Evolutionary conservation across 371 early-diverging fungal species (phyloP), one percentile per base, ranked within the genome.

Genomic region (Smittium culicis): DNA sequence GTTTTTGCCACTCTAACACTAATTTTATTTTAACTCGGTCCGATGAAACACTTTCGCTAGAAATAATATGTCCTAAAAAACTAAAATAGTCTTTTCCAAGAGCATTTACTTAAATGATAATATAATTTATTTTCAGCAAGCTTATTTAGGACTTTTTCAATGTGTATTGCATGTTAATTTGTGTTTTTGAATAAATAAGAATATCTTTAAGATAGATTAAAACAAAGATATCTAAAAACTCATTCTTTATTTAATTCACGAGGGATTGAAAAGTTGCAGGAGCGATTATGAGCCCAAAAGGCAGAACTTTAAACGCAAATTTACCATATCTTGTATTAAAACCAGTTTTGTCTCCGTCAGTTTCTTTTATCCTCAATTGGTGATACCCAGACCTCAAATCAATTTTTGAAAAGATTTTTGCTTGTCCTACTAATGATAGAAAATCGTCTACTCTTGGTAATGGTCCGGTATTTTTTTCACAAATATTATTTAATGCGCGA

Each of bases 151-250:
- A 84, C 78, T 1, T 33, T 33, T 2, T 65, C 33, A 16, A 82
- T 54, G 63, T 85, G 78, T 5, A 58, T 1, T 5, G 65, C 34
- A 61, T 86, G 84, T 29, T 83, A 79, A 11, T 79, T 74, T 25
- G 33, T 24, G 14, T 72, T 75, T 17, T 75, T 8, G 79, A 78
- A 63, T 73, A 85, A 27, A 88, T 80, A 0, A 85, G 65, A 0
- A 85, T 81, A 66, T 85, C 82, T 66, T 88, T 84, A 0, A 86
- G 55, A 35, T 82, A 86, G 0, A 81, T 72, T 0, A 81, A 57
- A 0, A 73, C 73, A 30, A 68, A 81, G 1, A 72, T 68, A 61
- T 80, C 81, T 0, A 78, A 30, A 33, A 71, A 68, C 0, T 75
- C 71, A 0, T 66, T 35, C 0, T 85, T 71, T 0, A 81, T 64